Evolutionary conservation across 768 basidiomycete species (phyloP), one percentile per base, ranked within the genome.

Genomic region (Leccinellum albellum): DNA sequence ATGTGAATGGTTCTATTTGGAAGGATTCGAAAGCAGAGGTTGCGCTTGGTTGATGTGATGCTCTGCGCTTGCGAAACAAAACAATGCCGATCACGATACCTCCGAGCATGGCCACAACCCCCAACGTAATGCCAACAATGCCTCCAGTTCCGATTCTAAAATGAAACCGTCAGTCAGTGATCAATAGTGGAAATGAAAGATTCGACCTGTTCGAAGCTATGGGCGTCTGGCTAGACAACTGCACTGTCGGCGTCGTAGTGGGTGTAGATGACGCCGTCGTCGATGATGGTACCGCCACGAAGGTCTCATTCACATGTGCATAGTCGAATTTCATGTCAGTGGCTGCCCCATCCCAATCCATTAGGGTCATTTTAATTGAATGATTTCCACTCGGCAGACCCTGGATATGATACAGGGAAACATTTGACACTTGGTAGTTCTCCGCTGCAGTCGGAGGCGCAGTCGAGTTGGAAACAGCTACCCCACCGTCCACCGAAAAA

Each of bases 271-370:
- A 29, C 2, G 57, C 56, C 8, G 54, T 55, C 17, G 20, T 53
- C 15, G 23, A 7, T 4, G 56, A 53, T 14, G 45, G 5, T 23
- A 51, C 52, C 23, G 53, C 55, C 31, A 65, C 59, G 4, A 65
- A 52, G 29, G 67, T 53, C 51, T 68, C 63, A 14, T 68, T 68
- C 23, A 68, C 29, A 15, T 52, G 35, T 48, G 67, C 68, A 45
- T 70, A 68, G 33, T 68, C 67, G 14, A 70, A 70, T 28, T 67
- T 63, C 68, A 68, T 65, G 17, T 59, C 62, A 15, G 62, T 67
- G 21, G n/a, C 12, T 2, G 3, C 6, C 4, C 54, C 59, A 6
- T 53, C 31, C 66, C 67, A 70, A 46, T 64, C 31, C 40, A 68
- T 28, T 3, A 70, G 15, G 14, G 60, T 62, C 67, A 69, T 65